These are phyloP conservation scores for Scleroderma citrinum DNA, from an alignment of 768 basidiomycete genomes.

Conservation along the genomic window DNA sequence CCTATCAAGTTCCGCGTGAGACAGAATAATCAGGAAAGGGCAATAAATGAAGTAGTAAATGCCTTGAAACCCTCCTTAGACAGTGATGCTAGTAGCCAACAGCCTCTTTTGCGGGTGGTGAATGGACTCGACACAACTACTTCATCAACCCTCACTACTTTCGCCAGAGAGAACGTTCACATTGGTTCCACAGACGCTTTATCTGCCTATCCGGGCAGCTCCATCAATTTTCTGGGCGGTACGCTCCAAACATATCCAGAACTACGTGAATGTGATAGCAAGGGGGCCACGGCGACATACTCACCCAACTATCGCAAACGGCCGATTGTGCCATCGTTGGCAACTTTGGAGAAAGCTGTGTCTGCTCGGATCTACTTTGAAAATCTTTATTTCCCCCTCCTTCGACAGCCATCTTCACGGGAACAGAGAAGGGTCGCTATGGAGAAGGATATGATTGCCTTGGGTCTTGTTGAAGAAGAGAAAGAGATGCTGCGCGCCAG, in stretches of 20 bases:
- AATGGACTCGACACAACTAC: conserved; percentile 69
- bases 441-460: conserved; percentile 78
- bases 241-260: conserved; percentile 64
- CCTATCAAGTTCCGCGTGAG: conserved; percentile 80
- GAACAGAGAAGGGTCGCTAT: conserved; percentile 82
- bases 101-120: conserved; percentile 65
- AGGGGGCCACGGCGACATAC: conserved; percentile 17
- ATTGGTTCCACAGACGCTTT: conserved; percentile 43
- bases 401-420: conserved; percentile 79
- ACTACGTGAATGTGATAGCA: conserved; percentile 53
- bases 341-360: conserved; percentile 90
- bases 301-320: conserved; percentile 37
- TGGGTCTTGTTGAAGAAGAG: conserved; percentile 64
- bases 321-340: conserved; percentile 77
- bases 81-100: conserved; percentile 32
- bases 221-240: conserved; percentile 55
- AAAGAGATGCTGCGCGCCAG: conserved; percentile 66
- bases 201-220: conserved; percentile 51
- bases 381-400: conserved; percentile 80
- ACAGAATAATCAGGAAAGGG: conserved; percentile 59
- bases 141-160: conserved; percentile 70
- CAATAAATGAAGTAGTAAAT: conserved; percentile 72
- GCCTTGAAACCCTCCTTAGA: conserved; percentile 55
- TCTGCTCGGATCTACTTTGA: conserved; percentile 92
- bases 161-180: conserved; percentile 63